Base-by-base conservation (phyloP, 768 basidiomycete genomes). In the Phaeolepiota aurea region DNA sequence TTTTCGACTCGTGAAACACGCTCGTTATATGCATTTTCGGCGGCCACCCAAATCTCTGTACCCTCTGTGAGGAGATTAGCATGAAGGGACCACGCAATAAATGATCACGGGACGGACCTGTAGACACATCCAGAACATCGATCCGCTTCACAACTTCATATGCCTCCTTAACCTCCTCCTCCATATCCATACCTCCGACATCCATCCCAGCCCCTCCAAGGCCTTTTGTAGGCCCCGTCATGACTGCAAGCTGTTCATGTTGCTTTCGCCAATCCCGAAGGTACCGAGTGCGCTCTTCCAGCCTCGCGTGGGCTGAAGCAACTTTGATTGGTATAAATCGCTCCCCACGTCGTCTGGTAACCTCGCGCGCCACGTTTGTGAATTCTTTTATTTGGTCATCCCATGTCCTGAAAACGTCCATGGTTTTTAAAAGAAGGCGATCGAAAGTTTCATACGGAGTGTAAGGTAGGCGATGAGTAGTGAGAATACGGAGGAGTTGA, bases 301-400 rank as follows among this genome's bases (percentile, higher is more conserved):
- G 64, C 62, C 91, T 91, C 21, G 81, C 82, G 51, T 98, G 96
- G 1, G 89, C 93, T 5, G 90, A 80, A 10, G 74, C 69, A 33
- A 99, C 84, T 63, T 96, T 96, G 70, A 98, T 97, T 4, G 91
- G 93, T 44, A 98, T 93, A 62, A 98, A 97, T 61, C 82, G 83
- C 55, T 98, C 96, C 21, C 68, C 69, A 5, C 94, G 77, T 62
- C 90, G 88, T 43, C 92, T 69, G 35, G 87, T 91, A 33, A 96
- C 84, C 53, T 98, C 96, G 46, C 96, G 77, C 5, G 89, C 89
- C 28, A 92, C 86, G 51, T 87, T 87, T 5, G 87, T 91, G 48
- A 93, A 92, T 53, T 91, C 90, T 57, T 92, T 92, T 64, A 91
- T 84, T 39, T 74, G 66, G 48, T 87, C 89, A 59, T 92, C 89